Base-by-base conservation (phyloP, 2,329 filamentous ascomycete genomes). In the Fragosphaeria purpurea region DNA sequence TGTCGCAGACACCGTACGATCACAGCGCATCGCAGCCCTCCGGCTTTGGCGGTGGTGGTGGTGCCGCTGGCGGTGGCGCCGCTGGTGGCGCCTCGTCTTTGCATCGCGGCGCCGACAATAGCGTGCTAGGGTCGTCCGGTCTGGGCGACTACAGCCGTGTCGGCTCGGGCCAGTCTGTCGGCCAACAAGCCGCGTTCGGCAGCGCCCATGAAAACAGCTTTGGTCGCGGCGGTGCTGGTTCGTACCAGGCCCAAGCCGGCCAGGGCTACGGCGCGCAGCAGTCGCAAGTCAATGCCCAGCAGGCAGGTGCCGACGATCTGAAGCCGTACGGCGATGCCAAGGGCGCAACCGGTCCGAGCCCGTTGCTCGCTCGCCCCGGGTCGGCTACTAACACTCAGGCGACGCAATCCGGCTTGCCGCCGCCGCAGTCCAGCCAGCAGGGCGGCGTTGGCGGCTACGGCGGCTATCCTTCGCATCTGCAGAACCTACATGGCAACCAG, bases 251-350 rank as follows among this genome's bases (percentile, higher is more conserved):
- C 11, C 77, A 79, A 59, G 69, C 63, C n/a, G 68, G 69, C 9
- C 77, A 79, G 61, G 67, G 69, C 0, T 82, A 76, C 62, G 74
- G 70, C 61, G 71, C 67, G 50, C 70, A 75, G 50, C 66, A 65
- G 50, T 65, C 68, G 6, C 77, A 79, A 62, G 67, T 70, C 3
- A 66, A 67, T 39, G 64, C 61, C 43, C 66, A 67, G 39, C 66
- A 68, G 6, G 65, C 71, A 7, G 67, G 63, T 8, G 62, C 62
- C 22, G 78, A 81, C 53, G 78, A 81, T 34, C 60, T 81, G 63
- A 81, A 81, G 71, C 75, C 75, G 0, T 81, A 77, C 53, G 74
- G 74, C 46, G 78, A 81, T 22, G 61, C 69, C 58, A 81, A 81
- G 71, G 60, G 69, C 13, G 67, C 67, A 8, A 68, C 73, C 40